A percentile compares a stretch with the other conserved stretches of the same genome.
These are phyloP conservation scores for Leishmania lainsoni DNA, from an alignment of 208 protist species.

Conservation along the genomic window DNA sequence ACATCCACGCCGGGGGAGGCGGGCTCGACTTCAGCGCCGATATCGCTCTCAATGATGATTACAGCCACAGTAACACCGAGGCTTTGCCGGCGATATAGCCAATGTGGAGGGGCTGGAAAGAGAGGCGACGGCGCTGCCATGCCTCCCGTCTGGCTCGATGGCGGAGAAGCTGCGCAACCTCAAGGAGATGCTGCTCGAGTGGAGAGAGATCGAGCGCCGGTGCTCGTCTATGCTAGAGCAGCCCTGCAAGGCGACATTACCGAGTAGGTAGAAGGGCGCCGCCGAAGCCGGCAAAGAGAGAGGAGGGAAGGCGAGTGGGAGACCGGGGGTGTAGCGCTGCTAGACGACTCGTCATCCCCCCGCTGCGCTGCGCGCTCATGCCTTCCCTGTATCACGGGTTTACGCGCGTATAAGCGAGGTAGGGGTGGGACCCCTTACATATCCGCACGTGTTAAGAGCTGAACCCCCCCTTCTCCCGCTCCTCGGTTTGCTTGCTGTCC, in stretches of 20 bases:
- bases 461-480: too few species aligned
- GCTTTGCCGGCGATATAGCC: neutral
- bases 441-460: too few species aligned
- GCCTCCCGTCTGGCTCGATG: conserved; percentile 11
- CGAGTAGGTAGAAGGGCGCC: neutral
- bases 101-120: neutral
- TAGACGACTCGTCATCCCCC: neutral
- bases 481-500: too few species aligned
- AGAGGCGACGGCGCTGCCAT: neutral
- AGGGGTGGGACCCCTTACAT: too few species aligned
- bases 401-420: too few species aligned
- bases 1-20: neutral
- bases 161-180: conserved; percentile 17
- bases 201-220: conserved; percentile 52
- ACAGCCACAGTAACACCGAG: neutral
- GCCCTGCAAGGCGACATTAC: neutral
- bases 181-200: conserved; percentile 50
- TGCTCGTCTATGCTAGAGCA: conserved; percentile 27
- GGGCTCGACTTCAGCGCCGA: neutral
- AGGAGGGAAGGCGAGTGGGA: neutral
- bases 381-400: too few species aligned
- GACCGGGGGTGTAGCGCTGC: neutral
- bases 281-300: neutral
- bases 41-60: neutral
- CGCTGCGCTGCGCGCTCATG: neutral